A percentile compares a stretch with the other conserved stretches of the same genome.
Conservation (phyloP, 331 rosid species). For the Acacia pycnantha region DNA sequence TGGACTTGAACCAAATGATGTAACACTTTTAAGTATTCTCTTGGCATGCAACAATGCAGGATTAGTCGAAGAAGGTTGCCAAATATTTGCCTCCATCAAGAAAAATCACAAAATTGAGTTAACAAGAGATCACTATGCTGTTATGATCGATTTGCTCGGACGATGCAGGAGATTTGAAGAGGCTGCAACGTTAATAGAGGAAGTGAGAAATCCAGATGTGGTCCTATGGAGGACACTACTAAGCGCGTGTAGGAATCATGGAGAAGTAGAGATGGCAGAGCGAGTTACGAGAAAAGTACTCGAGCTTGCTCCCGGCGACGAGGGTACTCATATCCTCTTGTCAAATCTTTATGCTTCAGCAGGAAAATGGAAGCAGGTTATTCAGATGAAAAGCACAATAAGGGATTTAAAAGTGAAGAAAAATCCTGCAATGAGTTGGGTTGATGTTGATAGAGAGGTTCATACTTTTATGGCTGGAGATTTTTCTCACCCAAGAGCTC, state of each 20-base stretch:
- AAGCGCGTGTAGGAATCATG: conserved; percentile 56
- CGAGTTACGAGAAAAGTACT: conserved; percentile 44
- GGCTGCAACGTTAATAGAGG: conserved; percentile 53
- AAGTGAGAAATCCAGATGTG: conserved; percentile 56
- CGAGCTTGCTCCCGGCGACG: conserved; percentile 54
- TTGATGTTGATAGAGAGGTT: conserved; percentile 57
- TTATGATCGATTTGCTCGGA: conserved; percentile 69
- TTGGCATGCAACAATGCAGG: conserved; percentile 75
- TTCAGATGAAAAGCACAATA: conserved; percentile 58
- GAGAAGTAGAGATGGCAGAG: conserved; percentile 66
- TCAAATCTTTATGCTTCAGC: conserved; percentile 67
- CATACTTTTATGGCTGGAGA: conserved; percentile 80
- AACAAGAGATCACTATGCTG: conserved; percentile 54
- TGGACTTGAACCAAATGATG: conserved; percentile 50
- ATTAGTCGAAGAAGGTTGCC: conserved; percentile 67
- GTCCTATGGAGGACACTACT: conserved; percentile 71
- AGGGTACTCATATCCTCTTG: conserved; percentile 59
- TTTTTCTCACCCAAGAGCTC: conserved; percentile 54
- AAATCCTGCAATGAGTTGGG: conserved; percentile 69
- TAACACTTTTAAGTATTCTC: conserved; percentile 61
- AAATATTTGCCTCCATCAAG: conserved; percentile 44
- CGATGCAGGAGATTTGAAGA: conserved; percentile 61
- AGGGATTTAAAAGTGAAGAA: conserved; percentile 53
- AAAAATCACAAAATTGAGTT: conserved; percentile 40
- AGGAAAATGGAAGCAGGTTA: conserved; percentile 67